Conservation (phyloP, 495 filamentous ascomycete genomes). For the Cryomyces antarcticus region DNA sequence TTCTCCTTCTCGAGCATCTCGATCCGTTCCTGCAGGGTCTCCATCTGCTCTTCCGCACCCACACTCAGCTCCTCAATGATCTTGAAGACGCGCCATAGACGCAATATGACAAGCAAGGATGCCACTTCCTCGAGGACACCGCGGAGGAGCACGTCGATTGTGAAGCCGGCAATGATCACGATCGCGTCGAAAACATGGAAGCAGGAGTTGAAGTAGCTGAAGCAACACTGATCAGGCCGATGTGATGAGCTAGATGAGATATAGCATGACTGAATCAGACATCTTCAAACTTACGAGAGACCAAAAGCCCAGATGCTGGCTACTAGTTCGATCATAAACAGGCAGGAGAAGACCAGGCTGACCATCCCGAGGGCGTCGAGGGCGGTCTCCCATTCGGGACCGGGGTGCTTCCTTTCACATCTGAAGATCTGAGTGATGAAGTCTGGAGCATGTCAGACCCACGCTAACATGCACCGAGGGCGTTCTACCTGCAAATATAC, state of each 20-base stretch:
- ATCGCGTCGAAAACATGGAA: conserved; percentile 44
- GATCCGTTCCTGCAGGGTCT: conserved; percentile 5
- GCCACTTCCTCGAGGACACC: conserved; percentile 39
- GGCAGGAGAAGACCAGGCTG: conserved; percentile 31
- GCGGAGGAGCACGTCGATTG: conserved; percentile 34
- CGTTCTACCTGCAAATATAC: conserved; percentile 27
- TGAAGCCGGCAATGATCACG: conserved; percentile 39
- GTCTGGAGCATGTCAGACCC: conserved; percentile 10
- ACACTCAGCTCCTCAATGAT: conserved; percentile 20
- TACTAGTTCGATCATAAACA: conserved; percentile 40
- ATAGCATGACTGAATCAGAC: neutral
- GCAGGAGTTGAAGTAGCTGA: conserved; percentile 37
- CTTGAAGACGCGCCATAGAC: conserved; percentile 49
- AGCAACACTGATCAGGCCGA: neutral
- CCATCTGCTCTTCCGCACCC: conserved; percentile 8
- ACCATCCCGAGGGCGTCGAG: conserved; percentile 23
- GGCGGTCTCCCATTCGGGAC: conserved; percentile 18
- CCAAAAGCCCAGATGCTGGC: conserved; percentile 37
- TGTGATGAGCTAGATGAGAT: neutral
- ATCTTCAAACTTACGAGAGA: conserved; percentile 21
- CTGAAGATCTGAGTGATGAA: conserved; percentile 39
- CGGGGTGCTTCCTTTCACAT: conserved; percentile 27
- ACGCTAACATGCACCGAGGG: too few relatives aligned
- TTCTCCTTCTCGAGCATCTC: conserved; percentile 8
- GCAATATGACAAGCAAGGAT: conserved; percentile 38